These are phyloP conservation scores for Podospora comata DNA, from an alignment of 495 filamentous ascomycete species.

Conservation along the genomic window DNA sequence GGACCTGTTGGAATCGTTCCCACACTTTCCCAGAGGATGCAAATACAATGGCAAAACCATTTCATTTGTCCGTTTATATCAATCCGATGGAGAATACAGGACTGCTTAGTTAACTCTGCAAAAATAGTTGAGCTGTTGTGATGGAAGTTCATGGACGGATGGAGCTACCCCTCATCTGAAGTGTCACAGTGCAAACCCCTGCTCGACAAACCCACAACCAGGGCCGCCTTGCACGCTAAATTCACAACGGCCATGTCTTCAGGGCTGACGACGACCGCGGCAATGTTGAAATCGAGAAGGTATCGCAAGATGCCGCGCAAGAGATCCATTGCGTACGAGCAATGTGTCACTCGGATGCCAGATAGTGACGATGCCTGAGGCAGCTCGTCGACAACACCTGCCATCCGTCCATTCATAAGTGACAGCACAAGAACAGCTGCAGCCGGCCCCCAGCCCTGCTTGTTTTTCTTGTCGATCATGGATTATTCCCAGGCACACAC, in stretches of 20 bases:
- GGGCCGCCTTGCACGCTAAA: conserved; percentile 2
- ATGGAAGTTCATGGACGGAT: conserved; percentile 2
- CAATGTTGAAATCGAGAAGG: not conserved
- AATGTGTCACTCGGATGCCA: not conserved
- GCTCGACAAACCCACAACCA: not conserved
- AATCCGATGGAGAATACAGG: not conserved
- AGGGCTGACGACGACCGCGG: conserved; percentile 4
- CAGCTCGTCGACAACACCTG: not conserved
- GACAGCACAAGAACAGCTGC: not conserved
- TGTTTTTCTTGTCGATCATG: conserved; percentile 26
- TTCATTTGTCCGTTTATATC: not conserved
- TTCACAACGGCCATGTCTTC: conserved; percentile 6
- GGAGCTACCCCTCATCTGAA: conserved; percentile 11
- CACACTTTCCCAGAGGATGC: no score
- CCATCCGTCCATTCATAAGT: not conserved
- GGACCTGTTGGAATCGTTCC: not conserved
- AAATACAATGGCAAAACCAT: not conserved
- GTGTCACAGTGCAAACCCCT: not conserved
- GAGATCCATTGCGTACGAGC: not conserved
- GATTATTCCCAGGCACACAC: conserved; percentile 21
- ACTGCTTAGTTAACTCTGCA: not conserved
- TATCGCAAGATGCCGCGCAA: conserved; percentile 11
- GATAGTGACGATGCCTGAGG: not conserved
- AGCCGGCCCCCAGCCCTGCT: conserved; percentile 21
- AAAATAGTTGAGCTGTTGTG: not conserved